phyloP scores from a whole-genome alignment of 2,329 filamentous ascomycete species.

The Exophiala sp. region DNA sequence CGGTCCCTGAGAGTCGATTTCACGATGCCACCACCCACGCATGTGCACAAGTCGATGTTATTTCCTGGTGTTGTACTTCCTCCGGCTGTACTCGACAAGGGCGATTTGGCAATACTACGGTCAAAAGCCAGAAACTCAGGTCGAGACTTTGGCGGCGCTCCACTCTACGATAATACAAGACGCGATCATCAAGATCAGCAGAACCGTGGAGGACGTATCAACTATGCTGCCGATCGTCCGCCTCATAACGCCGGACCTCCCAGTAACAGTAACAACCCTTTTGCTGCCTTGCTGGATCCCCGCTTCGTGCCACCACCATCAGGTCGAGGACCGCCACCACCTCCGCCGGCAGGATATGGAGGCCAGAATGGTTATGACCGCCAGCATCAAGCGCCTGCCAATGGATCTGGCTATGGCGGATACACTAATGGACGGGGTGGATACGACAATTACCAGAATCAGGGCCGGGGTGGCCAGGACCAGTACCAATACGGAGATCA shows the following conservation, averaged over 20 bases:
- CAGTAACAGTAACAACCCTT: constrained; percentile 38
- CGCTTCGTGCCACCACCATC: constrained; percentile 39
- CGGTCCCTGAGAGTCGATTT: constrained; percentile 85
- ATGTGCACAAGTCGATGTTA: constrained; percentile 90
- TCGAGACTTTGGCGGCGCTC: constrained; percentile 67
- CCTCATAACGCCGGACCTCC: constrained; percentile 15
- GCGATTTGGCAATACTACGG: constrained; percentile 71
- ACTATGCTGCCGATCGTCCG: constrained; percentile 45
- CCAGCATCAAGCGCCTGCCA: constrained; percentile 3
- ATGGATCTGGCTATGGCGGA: constrained; percentile 5
- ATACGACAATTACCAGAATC: constrained; percentile 29
- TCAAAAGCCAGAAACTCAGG: constrained; percentile 63
- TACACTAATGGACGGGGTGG: constrained; percentile 23
- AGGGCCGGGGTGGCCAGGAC: constrained; percentile 26
- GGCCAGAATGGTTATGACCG: constrained; percentile 29
- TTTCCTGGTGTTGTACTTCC: constrained; percentile 77
- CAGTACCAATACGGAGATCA: constrained; percentile 18
- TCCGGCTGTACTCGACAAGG: constrained; percentile 66
- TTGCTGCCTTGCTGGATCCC: constrained; percentile 47
- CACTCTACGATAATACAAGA: constrained; percentile 50
- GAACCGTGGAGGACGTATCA: constrained; percentile 45
- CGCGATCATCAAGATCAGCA: constrained; percentile 28
- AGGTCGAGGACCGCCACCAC: constrained; percentile 37
- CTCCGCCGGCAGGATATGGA: constrained; percentile 25
- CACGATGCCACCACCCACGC: constrained; percentile 68